Evolutionary conservation across 2,329 filamentous ascomycete species (phyloP).

Genomic region (Chrysoporthe deuterocubensis): DNA sequence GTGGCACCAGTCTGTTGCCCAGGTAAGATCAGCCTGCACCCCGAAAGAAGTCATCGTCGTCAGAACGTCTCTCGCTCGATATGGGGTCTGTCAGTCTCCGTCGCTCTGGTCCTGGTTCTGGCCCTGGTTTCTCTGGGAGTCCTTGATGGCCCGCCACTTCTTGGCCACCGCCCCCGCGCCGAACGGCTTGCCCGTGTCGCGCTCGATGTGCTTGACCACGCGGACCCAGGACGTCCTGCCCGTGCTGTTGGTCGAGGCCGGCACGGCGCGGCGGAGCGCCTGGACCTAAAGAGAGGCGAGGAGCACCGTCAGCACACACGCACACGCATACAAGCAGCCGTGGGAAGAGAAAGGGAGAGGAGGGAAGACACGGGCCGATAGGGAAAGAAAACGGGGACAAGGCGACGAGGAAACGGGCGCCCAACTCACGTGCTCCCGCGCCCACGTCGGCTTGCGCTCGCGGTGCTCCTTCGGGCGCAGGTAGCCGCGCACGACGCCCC

Average conservation of each 20-base stretch:
- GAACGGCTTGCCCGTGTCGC: slow-evolving; percentile 13
- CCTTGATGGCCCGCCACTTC: neutral
- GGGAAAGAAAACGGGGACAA: neutral
- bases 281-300: neutral
- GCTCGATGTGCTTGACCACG: slow-evolving; percentile 6
- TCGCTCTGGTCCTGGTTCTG: neutral
- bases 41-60: neutral
- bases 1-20: neutral
- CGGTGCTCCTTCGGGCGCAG: slow-evolving; percentile 16
- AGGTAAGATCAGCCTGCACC: neutral
- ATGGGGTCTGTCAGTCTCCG: neutral
- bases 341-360: neutral
- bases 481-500: slow-evolving; percentile 5
- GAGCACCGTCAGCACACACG: too few species aligned
- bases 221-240: slow-evolving; percentile 1
- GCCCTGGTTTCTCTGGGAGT: neutral
- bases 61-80: too few species aligned
- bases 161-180: slow-evolving; percentile 10
- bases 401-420: too few species aligned
- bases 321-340: too few species aligned
- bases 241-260: neutral
- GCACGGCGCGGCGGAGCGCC: neutral
- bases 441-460: slow-evolving; percentile 16
- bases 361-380: neutral
- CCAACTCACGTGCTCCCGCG: slow-evolving; percentile 12